Evolutionary conservation across 805 yeast species (phyloP), one percentile per base, ranked within the genome.

Genomic region (Dipodascus geniculatus): DNA sequence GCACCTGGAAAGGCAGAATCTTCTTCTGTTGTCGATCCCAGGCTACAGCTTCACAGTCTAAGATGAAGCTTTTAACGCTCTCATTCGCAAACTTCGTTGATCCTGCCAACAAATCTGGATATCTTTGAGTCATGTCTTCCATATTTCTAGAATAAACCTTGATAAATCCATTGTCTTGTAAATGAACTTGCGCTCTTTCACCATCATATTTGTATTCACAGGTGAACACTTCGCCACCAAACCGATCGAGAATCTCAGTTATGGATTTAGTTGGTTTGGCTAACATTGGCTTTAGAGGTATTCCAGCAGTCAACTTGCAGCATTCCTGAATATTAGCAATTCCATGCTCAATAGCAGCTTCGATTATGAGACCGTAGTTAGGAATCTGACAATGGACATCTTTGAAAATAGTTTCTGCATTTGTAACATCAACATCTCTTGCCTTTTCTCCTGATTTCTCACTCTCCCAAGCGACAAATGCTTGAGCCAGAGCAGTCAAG

Each of bases 141-240:
- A 96, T 87, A 68, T 91, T 93, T 68, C 99, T 79, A 1, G 97
- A 90, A 67, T 87, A 93, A 11, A 93, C 84, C 53, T 78, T 75
- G 60, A 88, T 82, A 9, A 75, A 68, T 6, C 72, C 71, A 1
- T 93, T 91, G 0, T 75, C 68, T 14, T 87, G 67, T 24, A 84
- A 68, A 68, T 93, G 99, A 9, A 93, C 83, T 66, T 93, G 99
- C 0, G 98, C 98, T 61, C 99, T 78, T 70, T 93, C 99, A 48
- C 99, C 99, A 66, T 93, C 99, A 63, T 93, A 93, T 64, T 93
- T 93, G 70, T 90, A 93, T 66, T 93, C 99, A 67, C 97, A 91
- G 0, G 97, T 90, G 64, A 93, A 93, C 55, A 79, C 79, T 60
- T 83, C 84, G 49, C 83, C 88, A 58, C 85, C 85, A 65, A 93